A percentile compares a stretch with the other conserved stretches of the same genome.
phyloP scores from a whole-genome alignment of 352 stramenopile genomes.

The Lagenidium giganteum region DNA sequence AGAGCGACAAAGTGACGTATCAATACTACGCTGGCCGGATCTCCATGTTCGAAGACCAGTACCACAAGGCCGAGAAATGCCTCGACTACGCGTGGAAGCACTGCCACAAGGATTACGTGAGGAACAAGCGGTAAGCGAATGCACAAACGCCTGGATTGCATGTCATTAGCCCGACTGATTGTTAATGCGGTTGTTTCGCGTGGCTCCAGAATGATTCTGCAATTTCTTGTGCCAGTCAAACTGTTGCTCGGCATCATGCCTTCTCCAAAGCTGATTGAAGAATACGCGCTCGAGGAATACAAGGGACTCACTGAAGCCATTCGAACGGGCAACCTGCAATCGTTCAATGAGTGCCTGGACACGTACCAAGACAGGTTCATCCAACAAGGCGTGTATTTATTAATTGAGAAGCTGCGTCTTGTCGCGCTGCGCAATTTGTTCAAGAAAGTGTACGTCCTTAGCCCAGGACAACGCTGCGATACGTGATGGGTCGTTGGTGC shows the following conservation, averaged over 20 bases:
- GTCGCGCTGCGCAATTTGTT: conserved; percentile 95
- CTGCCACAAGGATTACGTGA: conserved; percentile 76
- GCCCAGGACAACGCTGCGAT: no score
- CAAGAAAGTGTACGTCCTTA: conserved; percentile 95
- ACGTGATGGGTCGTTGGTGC: no score
- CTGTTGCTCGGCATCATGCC: conserved; percentile 91
- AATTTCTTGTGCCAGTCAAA: conserved; percentile 94
- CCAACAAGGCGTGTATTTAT: conserved; percentile 91
- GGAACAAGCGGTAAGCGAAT: conserved; percentile 81
- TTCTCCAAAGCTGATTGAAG: conserved; percentile 84
- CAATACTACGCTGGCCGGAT: conserved; percentile 95
- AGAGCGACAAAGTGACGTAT: conserved; percentile 92
- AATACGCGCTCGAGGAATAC: conserved; percentile 87
- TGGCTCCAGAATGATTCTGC: conserved; percentile 81
- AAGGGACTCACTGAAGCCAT: conserved; percentile 89
- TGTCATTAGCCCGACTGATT: background rate
- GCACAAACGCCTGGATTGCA: conserved; percentile 1
- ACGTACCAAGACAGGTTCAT: conserved; percentile 90
- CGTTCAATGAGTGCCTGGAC: conserved; percentile 90
- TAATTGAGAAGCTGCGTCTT: conserved; percentile 95
- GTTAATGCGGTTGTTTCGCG: background rate
- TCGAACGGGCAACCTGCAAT: conserved; percentile 86
- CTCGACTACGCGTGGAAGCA: conserved; percentile 93
- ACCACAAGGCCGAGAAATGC: conserved; percentile 91
- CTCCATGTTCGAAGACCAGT: conserved; percentile 97